phyloP scores from a whole-genome alignment of 176 grass and related monocot genomes.

The Thalia dealbata region DNA sequence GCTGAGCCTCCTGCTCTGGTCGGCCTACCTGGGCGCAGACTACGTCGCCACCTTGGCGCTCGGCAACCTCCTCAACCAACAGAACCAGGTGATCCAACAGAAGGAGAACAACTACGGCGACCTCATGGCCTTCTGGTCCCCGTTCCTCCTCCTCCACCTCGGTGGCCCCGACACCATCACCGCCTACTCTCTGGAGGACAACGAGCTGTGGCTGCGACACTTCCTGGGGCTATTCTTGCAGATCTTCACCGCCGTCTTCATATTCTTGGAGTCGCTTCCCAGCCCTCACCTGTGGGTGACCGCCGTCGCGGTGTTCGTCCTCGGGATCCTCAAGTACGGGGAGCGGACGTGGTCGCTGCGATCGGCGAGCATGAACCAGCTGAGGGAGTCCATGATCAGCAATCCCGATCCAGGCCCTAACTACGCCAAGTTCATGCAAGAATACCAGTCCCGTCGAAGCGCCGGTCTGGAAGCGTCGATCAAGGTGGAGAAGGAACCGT shows the following conservation, averaged over 20 bases:
- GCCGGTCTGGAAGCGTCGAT: background rate
- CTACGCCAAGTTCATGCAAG: constrained; percentile 11
- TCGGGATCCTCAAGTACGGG: constrained; percentile 18
- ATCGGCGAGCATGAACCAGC: constrained; percentile 11
- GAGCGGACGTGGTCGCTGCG: constrained; percentile 37
- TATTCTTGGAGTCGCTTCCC: constrained; percentile 16
- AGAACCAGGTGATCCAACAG: background rate
- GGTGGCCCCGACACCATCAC: constrained; percentile 37
- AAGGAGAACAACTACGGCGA: background rate
- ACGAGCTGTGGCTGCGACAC: constrained; percentile 29
- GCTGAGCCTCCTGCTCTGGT: constrained; percentile 13
- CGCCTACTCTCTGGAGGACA: constrained; percentile 35
- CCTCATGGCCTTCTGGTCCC: constrained; percentile 30
- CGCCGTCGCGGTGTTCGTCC: constrained; percentile 17
- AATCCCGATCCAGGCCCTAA: background rate
- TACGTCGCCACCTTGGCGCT: constrained; percentile 24
- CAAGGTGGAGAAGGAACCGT: constrained; percentile 12
- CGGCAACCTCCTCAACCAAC: constrained; percentile 22
- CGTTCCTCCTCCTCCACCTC: constrained; percentile 43
- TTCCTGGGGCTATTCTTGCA: constrained; percentile 20
- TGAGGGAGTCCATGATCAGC: constrained; percentile 10
- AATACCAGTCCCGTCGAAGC: background rate
- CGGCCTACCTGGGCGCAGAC: constrained; percentile 25
- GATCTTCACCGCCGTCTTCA: constrained; percentile 15
- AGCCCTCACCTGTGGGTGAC: constrained; percentile 9